phyloP scores from a whole-genome alignment of 1,139 yeast species.

The Blastobotrys arbuscula region DNA sequence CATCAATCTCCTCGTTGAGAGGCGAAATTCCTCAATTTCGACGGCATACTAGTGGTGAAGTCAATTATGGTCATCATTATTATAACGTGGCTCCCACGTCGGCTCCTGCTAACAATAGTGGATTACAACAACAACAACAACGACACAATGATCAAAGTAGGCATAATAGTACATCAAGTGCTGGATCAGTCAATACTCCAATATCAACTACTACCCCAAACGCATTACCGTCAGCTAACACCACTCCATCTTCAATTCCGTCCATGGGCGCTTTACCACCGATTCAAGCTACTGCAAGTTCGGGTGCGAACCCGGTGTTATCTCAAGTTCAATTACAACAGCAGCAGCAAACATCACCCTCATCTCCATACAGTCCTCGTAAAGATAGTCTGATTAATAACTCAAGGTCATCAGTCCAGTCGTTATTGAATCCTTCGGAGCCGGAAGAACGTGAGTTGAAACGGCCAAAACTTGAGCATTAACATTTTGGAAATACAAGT shows the following conservation, averaged over 20 bases:
- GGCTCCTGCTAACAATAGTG: background rate
- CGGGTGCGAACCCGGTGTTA: too few species aligned
- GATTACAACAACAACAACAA: background rate
- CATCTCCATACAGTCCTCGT: background rate
- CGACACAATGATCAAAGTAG: background rate
- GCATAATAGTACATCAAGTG: slow-evolving; percentile 5
- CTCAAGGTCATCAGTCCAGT: slow-evolving; percentile 12
- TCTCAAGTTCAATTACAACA: background rate
- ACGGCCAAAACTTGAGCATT: background rate
- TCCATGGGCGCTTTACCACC: background rate
- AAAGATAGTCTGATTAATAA: background rate
- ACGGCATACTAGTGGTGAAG: slow-evolving; percentile 27
- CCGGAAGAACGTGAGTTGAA: slow-evolving; percentile 6
- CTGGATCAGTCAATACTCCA: background rate
- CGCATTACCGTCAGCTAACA: background rate
- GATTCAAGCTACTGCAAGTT: too few species aligned
- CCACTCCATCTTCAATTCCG: background rate
- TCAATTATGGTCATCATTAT: slow-evolving; percentile 7
- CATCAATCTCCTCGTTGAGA: slow-evolving; percentile 4
- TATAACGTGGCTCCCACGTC: background rate
- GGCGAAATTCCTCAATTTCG: slow-evolving; percentile 17
- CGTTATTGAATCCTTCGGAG: slow-evolving; percentile 18
- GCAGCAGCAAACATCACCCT: background rate
- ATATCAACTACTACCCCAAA: background rate
- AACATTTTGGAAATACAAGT: too few species aligned